Evolutionary conservation across 1,284 basidiomycete genomes (phyloP).

Genomic region (Neonothopanus nambi): DNA sequence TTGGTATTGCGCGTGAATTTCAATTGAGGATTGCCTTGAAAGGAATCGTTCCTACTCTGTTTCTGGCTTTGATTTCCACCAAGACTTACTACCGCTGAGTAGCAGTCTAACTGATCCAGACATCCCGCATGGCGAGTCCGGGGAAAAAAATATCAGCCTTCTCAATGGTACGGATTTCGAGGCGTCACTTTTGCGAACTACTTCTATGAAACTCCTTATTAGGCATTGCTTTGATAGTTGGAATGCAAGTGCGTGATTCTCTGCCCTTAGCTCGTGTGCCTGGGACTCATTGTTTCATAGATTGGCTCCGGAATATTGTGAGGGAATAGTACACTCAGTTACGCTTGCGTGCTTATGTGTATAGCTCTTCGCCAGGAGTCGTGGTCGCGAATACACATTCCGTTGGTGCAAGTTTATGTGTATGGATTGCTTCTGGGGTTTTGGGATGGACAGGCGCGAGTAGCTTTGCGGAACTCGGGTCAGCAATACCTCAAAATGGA

Average conservation of each 20-base stretch:
- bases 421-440: constrained; percentile 80
- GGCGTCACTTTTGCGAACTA: constrained; percentile 7
- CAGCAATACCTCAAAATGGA: constrained; percentile 83
- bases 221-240: constrained; percentile 86
- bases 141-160: constrained; percentile 76
- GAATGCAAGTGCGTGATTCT: constrained; percentile 59
- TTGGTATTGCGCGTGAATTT: not conserved
- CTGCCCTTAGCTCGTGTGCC: not conserved
- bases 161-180: constrained; percentile 57
- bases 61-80: constrained; percentile 77
- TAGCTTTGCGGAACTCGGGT: constrained; percentile 86
- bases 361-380: constrained; percentile 87
- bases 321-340: constrained; percentile 22
- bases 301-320: constrained; percentile 94
- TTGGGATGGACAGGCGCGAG: constrained; percentile 94
- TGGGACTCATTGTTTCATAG: constrained; percentile 34
- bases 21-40: constrained; percentile 7
- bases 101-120: constrained; percentile 72
- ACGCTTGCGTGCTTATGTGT: constrained; percentile 8
- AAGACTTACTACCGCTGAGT: constrained; percentile 74
- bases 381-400: constrained; percentile 85
- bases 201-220: constrained; percentile 11
- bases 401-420: constrained; percentile 79
- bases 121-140: constrained; percentile 40
- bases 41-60: constrained; percentile 68